A percentile compares a stretch with the other conserved stretches of the same genome.
phyloP scores from a whole-genome alignment of 2,329 filamentous ascomycete species.

The Clonostachys sp. region DNA sequence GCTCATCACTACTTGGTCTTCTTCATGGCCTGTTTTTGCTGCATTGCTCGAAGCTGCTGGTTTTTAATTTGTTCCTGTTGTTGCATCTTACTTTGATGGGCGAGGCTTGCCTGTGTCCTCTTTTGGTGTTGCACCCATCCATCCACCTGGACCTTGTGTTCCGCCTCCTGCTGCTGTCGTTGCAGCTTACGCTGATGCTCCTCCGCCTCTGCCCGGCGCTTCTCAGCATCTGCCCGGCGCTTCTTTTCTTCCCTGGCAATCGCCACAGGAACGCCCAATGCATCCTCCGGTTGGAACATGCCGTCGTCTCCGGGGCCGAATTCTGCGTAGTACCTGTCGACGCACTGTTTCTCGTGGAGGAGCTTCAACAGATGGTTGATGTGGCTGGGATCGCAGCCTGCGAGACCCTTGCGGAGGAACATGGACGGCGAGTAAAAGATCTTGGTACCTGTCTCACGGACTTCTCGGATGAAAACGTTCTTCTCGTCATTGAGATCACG shows the following conservation, averaged over 20 bases:
- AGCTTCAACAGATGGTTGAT: background rate
- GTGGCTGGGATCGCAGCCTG: no score
- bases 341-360: background rate
- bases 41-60: background rate
- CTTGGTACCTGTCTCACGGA: background rate
- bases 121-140: background rate
- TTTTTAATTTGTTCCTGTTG: background rate
- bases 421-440: background rate
- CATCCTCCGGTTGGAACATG: background rate
- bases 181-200: background rate
- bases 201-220: background rate
- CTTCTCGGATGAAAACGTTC: background rate
- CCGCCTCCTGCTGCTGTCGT: background rate
- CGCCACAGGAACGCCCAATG: background rate
- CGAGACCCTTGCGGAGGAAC: background rate
- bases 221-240: background rate
- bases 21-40: background rate
- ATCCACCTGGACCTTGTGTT: background rate
- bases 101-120: background rate
- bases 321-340: background rate
- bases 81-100: background rate
- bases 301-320: background rate
- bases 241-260: background rate
- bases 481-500: background rate
- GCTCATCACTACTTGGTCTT: no score